Evolutionary conservation across 2,329 filamentous ascomycete genomes (phyloP).

Genomic region (Neonectria coccinea): DNA sequence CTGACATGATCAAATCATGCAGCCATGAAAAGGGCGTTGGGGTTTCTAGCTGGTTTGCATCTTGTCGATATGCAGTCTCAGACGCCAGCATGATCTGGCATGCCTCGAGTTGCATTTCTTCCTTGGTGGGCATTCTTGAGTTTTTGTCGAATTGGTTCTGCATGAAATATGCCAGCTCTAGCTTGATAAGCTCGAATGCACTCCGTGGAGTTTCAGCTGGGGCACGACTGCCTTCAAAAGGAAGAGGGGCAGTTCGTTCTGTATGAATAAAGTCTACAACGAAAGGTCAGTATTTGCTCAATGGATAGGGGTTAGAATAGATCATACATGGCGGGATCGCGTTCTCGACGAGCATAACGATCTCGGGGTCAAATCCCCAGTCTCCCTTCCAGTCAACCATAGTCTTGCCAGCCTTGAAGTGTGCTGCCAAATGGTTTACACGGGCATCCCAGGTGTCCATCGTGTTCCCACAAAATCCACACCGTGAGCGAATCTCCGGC

Average conservation of each 20-base stretch:
- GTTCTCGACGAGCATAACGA: constrained; percentile 53
- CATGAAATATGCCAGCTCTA: constrained; percentile 36
- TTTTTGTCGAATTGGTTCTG: constrained; percentile 27
- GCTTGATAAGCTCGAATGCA: constrained; percentile 34
- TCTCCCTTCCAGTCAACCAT: constrained; percentile 58
- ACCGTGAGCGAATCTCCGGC: constrained; percentile 52
- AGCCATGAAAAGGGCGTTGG: constrained; percentile 29
- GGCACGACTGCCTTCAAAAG: constrained; percentile 29
- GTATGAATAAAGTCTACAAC: constrained; percentile 31
- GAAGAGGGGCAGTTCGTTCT: constrained; percentile 30
- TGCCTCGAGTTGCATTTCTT: constrained; percentile 32
- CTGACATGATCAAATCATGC: constrained; percentile 31
- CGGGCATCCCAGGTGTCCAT: constrained; percentile 52
- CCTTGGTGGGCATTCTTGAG: constrained; percentile 16
- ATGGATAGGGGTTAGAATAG: neutral
- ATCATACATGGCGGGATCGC: constrained; percentile 53
- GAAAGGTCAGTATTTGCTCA: neutral
- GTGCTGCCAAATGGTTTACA: constrained; percentile 52
- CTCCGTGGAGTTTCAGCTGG: constrained; percentile 26
- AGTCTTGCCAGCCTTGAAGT: constrained; percentile 53
- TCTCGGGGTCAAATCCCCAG: constrained; percentile 54
- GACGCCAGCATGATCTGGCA: constrained; percentile 32
- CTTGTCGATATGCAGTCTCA: constrained; percentile 21
- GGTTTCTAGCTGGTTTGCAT: constrained; percentile 16
- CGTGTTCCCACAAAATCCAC: constrained; percentile 52